Conservation (phyloP, 495 filamentous ascomycete genomes). For the Hypoxylon perforatum region DNA sequence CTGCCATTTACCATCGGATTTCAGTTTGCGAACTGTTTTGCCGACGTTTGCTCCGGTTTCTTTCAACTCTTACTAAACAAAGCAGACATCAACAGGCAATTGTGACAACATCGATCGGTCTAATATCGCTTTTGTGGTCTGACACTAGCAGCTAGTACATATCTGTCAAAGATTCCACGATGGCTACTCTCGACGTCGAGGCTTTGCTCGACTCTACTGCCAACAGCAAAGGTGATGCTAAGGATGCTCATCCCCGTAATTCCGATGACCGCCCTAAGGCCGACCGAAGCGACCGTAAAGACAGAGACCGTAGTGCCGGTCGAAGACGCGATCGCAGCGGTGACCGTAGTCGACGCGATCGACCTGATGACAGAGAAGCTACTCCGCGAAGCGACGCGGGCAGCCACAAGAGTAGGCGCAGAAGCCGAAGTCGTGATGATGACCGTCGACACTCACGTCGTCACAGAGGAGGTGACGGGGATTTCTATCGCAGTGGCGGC, state of each 20-base stretch:
- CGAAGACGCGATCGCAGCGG: slow-evolving; percentile 74
- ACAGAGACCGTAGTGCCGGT: slow-evolving; percentile 64
- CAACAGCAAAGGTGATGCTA: slow-evolving; percentile 60
- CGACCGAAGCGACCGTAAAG: slow-evolving; percentile 47
- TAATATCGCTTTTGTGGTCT: slow-evolving; percentile 3
- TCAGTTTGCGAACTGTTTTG: slow-evolving; percentile 12
- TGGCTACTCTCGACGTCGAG: slow-evolving; percentile 95
- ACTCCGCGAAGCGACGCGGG: slow-evolving; percentile 82
- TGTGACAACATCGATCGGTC: neutral
- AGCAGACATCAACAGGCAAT: neutral
- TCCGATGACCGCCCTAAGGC: slow-evolving; percentile 43
- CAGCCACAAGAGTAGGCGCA: slow-evolving; percentile 84
- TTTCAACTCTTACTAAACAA: neutral
- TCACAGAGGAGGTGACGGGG: slow-evolving; percentile 76
- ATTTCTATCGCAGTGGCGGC: slow-evolving; percentile 76
- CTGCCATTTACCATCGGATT: slow-evolving; percentile 6
- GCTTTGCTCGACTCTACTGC: slow-evolving; percentile 93
- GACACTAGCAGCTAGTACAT: slow-evolving; percentile 4
- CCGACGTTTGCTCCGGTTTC: neutral
- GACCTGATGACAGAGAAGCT: slow-evolving; percentile 64
- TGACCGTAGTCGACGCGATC: slow-evolving; percentile 56
- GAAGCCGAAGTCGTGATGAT: slow-evolving; percentile 83
- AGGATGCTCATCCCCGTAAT: slow-evolving; percentile 53
- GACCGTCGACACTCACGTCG: slow-evolving; percentile 83
- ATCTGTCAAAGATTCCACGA: slow-evolving; percentile 52